Evolutionary conservation across 768 basidiomycete genomes (phyloP).

Genomic region (Leccinum boreale): DNA sequence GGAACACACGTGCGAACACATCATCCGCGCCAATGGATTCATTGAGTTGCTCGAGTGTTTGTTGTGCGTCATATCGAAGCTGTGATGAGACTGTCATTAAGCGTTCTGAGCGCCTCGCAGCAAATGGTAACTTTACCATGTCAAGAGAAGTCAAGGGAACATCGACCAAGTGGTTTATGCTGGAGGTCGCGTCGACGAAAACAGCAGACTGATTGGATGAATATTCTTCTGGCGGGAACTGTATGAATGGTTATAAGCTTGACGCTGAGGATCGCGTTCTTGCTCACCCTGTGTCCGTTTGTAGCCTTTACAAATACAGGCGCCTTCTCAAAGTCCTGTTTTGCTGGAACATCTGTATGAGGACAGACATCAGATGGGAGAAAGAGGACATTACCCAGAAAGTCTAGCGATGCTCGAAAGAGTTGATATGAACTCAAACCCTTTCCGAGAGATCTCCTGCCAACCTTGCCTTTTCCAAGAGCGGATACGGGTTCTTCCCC

Average conservation of each 20-base stretch:
- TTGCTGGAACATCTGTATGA: slow-evolving; percentile 44
- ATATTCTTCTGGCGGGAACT: slow-evolving; percentile 65
- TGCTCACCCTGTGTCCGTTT: slow-evolving; percentile 51
- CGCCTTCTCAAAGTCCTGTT: slow-evolving; percentile 60
- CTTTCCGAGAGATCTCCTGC: slow-evolving; percentile 62
- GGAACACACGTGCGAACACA: slow-evolving; percentile 67
- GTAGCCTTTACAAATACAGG: slow-evolving; percentile 57
- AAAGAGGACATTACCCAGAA: slow-evolving; percentile 56
- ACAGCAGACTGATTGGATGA: slow-evolving; percentile 46
- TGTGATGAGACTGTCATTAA: slow-evolving; percentile 30
- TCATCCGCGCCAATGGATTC: slow-evolving; percentile 46
- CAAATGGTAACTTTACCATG: slow-evolving; percentile 46
- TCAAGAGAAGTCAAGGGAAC: slow-evolving; percentile 77
- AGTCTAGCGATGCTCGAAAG: slow-evolving; percentile 80
- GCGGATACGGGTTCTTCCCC: slow-evolving; percentile 57
- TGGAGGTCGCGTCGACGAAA: slow-evolving; percentile 77
- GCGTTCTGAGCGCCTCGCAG: not conserved
- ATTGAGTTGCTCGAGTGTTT: slow-evolving; percentile 67
- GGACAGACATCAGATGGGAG: not conserved
- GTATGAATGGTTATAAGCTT: slow-evolving; percentile 1
- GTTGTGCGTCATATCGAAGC: slow-evolving; percentile 73
- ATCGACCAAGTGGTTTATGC: slow-evolving; percentile 71
- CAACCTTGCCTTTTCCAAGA: slow-evolving; percentile 18
- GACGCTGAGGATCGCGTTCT: not conserved
- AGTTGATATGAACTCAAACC: slow-evolving; percentile 90